Conservation (phyloP, 2,329 filamentous ascomycete genomes). For the Atkinsonella hypoxylon region DNA sequence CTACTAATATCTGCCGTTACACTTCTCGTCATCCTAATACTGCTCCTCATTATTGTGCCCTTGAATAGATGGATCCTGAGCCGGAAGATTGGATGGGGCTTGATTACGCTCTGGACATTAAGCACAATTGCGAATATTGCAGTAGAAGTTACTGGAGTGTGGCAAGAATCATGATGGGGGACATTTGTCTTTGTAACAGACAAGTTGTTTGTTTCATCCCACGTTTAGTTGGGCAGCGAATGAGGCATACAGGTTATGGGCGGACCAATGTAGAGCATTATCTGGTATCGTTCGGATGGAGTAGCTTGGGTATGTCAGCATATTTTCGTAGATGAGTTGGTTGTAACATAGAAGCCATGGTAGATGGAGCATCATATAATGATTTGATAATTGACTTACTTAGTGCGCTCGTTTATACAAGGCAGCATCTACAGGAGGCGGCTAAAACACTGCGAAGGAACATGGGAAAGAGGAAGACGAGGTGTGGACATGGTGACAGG, state of each 20-base stretch:
- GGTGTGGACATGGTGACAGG: too few species aligned
- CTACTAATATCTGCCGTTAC: slow-evolving; percentile 78
- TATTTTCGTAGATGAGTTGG: not conserved
- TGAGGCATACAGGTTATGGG: not conserved
- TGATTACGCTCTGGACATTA: slow-evolving; percentile 70
- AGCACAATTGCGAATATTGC: slow-evolving; percentile 74
- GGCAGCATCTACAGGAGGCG: too few species aligned
- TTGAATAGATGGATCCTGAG: slow-evolving; percentile 79
- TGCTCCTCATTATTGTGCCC: slow-evolving; percentile 70
- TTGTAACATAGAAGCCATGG: not conserved
- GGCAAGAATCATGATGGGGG: slow-evolving; percentile 18
- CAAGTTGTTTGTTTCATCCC: not conserved
- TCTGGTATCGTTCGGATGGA: not conserved
- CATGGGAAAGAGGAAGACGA: too few species aligned
- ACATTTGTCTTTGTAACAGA: not conserved
- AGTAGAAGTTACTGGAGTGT: slow-evolving; percentile 57
- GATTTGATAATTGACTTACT: too few species aligned
- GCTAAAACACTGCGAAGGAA: too few species aligned
- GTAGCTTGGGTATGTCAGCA: not conserved
- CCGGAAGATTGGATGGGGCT: slow-evolving; percentile 64
- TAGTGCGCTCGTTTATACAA: too few species aligned
- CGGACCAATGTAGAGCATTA: not conserved
- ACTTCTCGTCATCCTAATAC: slow-evolving; percentile 66
- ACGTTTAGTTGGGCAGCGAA: not conserved
- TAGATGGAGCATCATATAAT: too few species aligned